These are phyloP conservation scores for Gremmenia infestans DNA, from an alignment of 2,329 filamentous ascomycete species.

Conservation along the genomic window DNA sequence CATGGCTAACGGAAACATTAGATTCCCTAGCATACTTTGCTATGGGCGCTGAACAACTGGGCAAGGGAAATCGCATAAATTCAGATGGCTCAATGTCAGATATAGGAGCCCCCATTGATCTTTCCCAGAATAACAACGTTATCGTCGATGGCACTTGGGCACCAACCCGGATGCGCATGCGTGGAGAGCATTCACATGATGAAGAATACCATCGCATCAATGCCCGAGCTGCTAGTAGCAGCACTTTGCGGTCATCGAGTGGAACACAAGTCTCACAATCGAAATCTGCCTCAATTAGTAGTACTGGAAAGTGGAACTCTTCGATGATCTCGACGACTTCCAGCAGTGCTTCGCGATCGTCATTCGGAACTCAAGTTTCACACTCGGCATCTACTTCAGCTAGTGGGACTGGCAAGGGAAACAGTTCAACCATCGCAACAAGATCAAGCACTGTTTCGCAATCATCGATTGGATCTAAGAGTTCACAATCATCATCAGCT, in stretches of 20 bases:
- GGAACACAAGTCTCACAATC: background rate
- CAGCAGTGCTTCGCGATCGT: too few relatives aligned
- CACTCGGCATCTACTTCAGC: too few relatives aligned
- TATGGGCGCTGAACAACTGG: background rate
- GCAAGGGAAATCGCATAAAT: background rate
- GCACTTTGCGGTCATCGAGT: too few relatives aligned
- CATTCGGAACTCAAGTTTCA: too few relatives aligned
- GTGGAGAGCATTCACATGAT: background rate
- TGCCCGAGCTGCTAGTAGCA: background rate
- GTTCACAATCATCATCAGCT: too few relatives aligned
- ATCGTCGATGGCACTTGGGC: background rate
- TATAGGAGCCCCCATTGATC: background rate
- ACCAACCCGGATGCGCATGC: background rate
- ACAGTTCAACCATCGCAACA: too few relatives aligned
- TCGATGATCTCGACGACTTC: background rate
- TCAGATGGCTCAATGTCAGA: background rate
- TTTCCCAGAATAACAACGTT: background rate
- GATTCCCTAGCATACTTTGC: background rate
- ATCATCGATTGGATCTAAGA: background rate
- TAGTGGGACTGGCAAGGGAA: too few relatives aligned
- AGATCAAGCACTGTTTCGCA: too few relatives aligned
- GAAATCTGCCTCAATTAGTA: background rate
- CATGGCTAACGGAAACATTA: background rate
- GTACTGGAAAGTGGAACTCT: background rate
- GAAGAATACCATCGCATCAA: background rate